Conservation (phyloP, 352 stramenopile genomes). For the Phytophthora cactorum region DNA sequence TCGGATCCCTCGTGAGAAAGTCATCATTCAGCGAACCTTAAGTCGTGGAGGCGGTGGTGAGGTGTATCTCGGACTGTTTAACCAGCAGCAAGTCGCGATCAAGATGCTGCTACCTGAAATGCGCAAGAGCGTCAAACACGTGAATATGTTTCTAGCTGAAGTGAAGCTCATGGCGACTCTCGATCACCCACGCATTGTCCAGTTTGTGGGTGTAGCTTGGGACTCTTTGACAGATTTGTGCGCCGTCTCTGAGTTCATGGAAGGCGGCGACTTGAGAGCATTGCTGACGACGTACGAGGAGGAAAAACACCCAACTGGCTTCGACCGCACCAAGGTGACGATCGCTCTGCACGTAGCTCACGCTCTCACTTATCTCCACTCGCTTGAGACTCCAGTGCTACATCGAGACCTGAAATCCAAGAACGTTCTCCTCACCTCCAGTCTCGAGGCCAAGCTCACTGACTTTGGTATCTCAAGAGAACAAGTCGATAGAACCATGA, state of each 20-base stretch:
- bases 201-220: too few relatives aligned
- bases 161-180: too few relatives aligned
- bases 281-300: not conserved
- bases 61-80: constrained; percentile 35
- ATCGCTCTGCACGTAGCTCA: not conserved
- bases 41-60: constrained; percentile 35
- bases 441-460: not conserved
- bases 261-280: not conserved
- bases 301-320: not conserved
- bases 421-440: not conserved
- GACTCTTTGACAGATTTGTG: too few relatives aligned
- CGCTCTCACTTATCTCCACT: not conserved
- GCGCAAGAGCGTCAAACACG: too few relatives aligned
- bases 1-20: constrained; percentile 37
- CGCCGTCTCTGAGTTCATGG: too few relatives aligned
- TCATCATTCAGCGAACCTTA: constrained; percentile 30
- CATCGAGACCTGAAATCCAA: not conserved
- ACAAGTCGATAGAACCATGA: not conserved
- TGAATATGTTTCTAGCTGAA: too few relatives aligned
- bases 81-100: constrained; percentile 11
- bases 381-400: not conserved
- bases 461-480: not conserved
- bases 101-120: too few relatives aligned
- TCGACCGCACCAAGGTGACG: not conserved
- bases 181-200: too few relatives aligned